These are phyloP conservation scores for Gyromitra esculenta DNA, from an alignment of 2,329 filamentous ascomycete genomes.

Conservation along the genomic window DNA sequence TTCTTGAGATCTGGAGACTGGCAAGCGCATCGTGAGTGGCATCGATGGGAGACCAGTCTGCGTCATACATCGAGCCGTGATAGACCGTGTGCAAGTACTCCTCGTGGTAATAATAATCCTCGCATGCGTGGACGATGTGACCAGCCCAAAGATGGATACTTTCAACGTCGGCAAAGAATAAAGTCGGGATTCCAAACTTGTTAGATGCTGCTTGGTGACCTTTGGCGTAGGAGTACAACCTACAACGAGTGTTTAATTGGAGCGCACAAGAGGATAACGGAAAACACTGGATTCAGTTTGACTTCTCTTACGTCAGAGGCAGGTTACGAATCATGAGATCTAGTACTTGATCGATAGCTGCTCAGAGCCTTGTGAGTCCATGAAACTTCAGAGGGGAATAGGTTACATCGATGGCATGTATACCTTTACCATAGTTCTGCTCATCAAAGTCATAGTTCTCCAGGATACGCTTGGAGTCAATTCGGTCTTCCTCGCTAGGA, in stretches of 20 bases:
- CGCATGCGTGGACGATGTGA: conserved; percentile 44
- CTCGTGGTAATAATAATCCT: conserved; percentile 48
- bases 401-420: background rate
- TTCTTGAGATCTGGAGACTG: conserved; percentile 11
- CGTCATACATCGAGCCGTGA: conserved; percentile 38
- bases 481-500: conserved; percentile 19
- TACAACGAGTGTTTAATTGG: background rate
- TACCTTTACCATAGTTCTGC: conserved; percentile 19
- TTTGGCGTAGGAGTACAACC: conserved; percentile 36
- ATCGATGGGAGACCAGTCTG: conserved; percentile 12
- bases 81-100: conserved; percentile 45
- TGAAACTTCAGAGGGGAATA: background rate
- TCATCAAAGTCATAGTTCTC: conserved; percentile 22
- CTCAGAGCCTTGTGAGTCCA: background rate
- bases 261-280: background rate
- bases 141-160: conserved; percentile 41
- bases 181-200: conserved; percentile 12
- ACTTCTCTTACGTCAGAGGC: conserved; percentile 28
- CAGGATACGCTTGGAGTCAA: conserved; percentile 20
- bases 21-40: conserved; percentile 17
- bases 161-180: conserved; percentile 41
- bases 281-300: background rate
- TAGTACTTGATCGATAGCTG: conserved; percentile 30
- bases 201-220: conserved; percentile 25
- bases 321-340: conserved; percentile 31